Base-by-base conservation (phyloP, 176 grass and related monocot genomes). In the Oryza longistaminata region DNA sequence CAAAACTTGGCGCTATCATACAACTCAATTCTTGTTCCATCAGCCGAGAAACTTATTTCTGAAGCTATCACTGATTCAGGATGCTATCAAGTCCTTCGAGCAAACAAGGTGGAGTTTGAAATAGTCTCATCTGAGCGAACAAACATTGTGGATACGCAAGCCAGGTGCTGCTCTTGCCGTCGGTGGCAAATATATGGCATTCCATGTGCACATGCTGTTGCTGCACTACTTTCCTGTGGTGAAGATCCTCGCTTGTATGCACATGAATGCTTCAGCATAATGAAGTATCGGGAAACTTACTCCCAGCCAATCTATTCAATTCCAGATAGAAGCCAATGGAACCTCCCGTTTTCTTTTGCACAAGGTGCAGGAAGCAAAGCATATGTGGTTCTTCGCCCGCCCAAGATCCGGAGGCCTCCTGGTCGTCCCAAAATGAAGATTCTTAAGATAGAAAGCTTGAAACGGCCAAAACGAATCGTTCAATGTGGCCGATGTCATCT, bases 31-130 rank as follows among this genome's bases (percentile, higher is more conserved):
- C 93, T 98, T 90, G 93, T 96, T 78, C 96, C 93, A 40, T 94
- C 93, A 34, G 91, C 91, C 3, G 96, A 98, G 88, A 98, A 94
- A 81, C 74, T 92, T 9, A 96, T 98, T 88, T 87, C 89, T 1
- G 96, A 98, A 87, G 91, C 96, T 44, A 92, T 92, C 62, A 33
- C 90, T 70, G 93, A 98, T 82, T 93, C 93, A 74, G 40, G 42
- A 66, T 98, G 96, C 77, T 98, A 98, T 85, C 93, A 98, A 90
- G 96, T 98, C 73, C 92, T 98, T 37, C 83, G 93, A 87, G 96
- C 96, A 77, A 98, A 98, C 83, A 98, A 96, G 85, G 96, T 98
- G 61, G 96, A 98, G 83, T 98, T 98, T 89, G 96, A 98, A 80
- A 96, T 98, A 2, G 96, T 98, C 66, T 98, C 96, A 44, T 89